These are phyloP conservation scores for Cercis canadensis DNA, from an alignment of 306 rosid species.

Conservation along the genomic window DNA sequence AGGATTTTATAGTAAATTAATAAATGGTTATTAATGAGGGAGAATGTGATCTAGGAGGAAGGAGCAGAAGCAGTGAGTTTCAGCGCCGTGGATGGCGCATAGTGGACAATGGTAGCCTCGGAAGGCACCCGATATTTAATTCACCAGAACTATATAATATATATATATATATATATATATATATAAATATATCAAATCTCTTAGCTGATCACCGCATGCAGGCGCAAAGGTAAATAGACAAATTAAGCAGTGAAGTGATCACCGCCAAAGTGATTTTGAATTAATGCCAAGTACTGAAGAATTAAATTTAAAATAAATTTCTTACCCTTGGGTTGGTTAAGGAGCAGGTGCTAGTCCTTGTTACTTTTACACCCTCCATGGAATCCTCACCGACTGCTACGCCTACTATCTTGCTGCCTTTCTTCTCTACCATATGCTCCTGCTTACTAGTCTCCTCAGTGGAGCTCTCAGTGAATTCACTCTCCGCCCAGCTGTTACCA, in stretches of 20 bases:
- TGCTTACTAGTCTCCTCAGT: neutral
- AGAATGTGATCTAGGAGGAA: neutral
- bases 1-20: too few species aligned
- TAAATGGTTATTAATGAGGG: neutral
- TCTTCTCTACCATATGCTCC: neutral
- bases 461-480: conserved; percentile 54
- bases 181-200: too few species aligned
- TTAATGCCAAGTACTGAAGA: too few species aligned
- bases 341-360: conserved; percentile 14
- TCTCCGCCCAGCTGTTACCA: conserved; percentile 63
- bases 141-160: too few species aligned
- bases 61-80: neutral
- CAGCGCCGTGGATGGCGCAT: conserved; percentile 43
- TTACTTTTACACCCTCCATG: neutral
- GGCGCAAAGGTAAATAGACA: too few species aligned
- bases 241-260: too few species aligned
- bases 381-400: conserved; percentile 44
- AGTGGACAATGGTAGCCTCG: conserved; percentile 19
- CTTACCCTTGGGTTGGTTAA: conserved; percentile 48
- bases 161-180: too few species aligned
- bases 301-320: neutral
- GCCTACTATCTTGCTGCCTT: conserved; percentile 28
- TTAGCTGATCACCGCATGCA: too few species aligned
- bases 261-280: too few species aligned
- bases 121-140: conserved; percentile 19